Conservation (phyloP, 148 eudicot species). For the Rhododendron kiyosumense region DNA sequence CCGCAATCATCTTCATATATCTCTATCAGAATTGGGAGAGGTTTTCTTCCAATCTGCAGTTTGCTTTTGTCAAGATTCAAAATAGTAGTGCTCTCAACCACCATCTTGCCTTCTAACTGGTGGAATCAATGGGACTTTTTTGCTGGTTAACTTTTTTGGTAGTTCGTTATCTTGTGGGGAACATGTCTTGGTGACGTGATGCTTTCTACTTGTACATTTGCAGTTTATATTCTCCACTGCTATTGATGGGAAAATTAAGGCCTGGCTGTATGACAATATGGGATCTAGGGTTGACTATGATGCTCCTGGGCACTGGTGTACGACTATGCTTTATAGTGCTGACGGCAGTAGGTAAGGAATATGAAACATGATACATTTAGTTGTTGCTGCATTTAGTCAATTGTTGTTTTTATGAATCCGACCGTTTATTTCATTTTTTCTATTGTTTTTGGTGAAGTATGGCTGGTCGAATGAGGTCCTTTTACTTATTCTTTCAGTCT, state of each 20-base stretch:
- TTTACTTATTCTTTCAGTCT: not conserved
- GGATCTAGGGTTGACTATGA: slow-evolving; percentile 93
- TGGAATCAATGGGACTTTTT: not conserved
- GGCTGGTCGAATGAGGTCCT: not conserved
- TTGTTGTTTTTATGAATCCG: not conserved
- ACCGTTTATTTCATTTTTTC: not conserved
- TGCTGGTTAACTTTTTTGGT: not conserved
- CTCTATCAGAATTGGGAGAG: not conserved
- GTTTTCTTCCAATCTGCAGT: not conserved
- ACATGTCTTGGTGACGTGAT: slow-evolving; percentile 5
- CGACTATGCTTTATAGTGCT: slow-evolving; percentile 92
- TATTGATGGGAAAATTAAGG: slow-evolving; percentile 91
- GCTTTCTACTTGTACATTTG: slow-evolving; percentile 23
- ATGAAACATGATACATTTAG: not conserved
- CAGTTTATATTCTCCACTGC: slow-evolving; percentile 95
- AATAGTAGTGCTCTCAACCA: not conserved
- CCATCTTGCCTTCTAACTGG: not conserved
- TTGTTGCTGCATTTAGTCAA: not conserved
- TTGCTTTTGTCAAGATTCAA: not conserved
- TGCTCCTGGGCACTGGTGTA: slow-evolving; percentile 92
- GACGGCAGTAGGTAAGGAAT: slow-evolving; percentile 72
- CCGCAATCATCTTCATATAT: not conserved
- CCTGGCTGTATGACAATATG: slow-evolving; percentile 86
- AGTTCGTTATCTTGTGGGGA: not conserved
- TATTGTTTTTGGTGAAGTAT: not conserved